phyloP scores from a whole-genome alignment of 2,329 filamentous ascomycete species.

The Sarocladium strictum region DNA sequence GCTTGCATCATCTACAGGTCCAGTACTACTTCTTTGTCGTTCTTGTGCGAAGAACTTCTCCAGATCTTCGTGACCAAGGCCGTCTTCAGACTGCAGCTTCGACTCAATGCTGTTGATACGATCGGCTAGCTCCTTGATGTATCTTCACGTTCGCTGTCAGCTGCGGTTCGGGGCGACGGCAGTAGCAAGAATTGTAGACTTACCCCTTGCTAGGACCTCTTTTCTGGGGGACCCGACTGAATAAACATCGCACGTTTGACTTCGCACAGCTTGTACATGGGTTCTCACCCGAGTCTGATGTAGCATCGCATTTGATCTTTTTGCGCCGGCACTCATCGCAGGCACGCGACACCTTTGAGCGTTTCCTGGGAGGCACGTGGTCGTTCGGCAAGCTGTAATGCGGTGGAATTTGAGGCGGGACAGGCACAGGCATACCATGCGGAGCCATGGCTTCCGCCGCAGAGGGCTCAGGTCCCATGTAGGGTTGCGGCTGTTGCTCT shows the following conservation, averaged over 20 bases:
- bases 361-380: conserved; percentile 63
- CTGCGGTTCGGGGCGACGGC: background rate
- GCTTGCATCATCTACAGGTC: conserved; percentile 20
- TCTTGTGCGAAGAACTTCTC: conserved; percentile 33
- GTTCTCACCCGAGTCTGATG: conserved; percentile 64
- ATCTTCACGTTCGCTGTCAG: conserved; percentile 40
- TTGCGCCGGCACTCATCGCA: conserved; percentile 87
- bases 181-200: background rate
- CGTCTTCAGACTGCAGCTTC: conserved; percentile 55
- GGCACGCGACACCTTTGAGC: conserved; percentile 80
- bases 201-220: conserved; percentile 84
- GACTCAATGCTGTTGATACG: conserved; percentile 77
- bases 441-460: conserved; percentile 29
- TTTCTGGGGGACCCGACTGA: conserved; percentile 84
- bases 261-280: conserved; percentile 79
- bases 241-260: conserved; percentile 70
- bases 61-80: conserved; percentile 38
- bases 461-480: conserved; percentile 29
- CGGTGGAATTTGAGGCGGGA: conserved; percentile 29
- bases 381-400: conserved; percentile 41
- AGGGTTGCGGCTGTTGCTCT: conserved; percentile 23
- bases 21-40: conserved; percentile 14
- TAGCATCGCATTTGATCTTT: conserved; percentile 84
- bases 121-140: conserved; percentile 88
- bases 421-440: conserved; percentile 28